A percentile compares a stretch with the other conserved stretches of the same genome.
These are phyloP conservation scores for Penstemon barbatus DNA, from an alignment of 257 asterid species.

Conservation along the genomic window DNA sequence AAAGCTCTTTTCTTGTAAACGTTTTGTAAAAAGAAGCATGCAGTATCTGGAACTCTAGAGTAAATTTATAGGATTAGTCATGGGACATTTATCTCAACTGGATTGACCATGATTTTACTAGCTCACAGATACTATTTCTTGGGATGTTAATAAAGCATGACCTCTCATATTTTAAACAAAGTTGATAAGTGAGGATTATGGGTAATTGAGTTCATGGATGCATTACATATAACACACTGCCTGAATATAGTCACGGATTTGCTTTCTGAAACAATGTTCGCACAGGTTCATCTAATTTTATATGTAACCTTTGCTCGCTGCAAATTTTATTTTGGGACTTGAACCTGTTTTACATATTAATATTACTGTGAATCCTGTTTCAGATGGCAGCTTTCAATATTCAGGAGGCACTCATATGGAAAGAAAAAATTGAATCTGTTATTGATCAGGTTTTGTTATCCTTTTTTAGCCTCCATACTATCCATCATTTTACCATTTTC, in stretches of 20 bases:
- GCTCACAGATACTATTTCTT: slow-evolving; percentile 22
- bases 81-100: background rate
- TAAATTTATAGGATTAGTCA: slow-evolving; percentile 1
- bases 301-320: slow-evolving; percentile 2
- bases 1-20: slow-evolving; percentile 17
- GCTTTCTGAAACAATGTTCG: slow-evolving; percentile 4
- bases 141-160: slow-evolving; percentile 21
- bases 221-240: slow-evolving; percentile 3
- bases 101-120: slow-evolving; percentile 13
- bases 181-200: slow-evolving; percentile 25
- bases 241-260: slow-evolving; percentile 15
- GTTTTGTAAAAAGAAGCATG: slow-evolving; percentile 8
- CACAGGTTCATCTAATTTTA: slow-evolving; percentile 15
- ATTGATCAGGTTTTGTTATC: slow-evolving; percentile 76
- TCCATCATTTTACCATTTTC: slow-evolving; percentile 18
- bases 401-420: slow-evolving; percentile 97
- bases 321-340: slow-evolving; percentile 24
- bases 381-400: slow-evolving; percentile 99
- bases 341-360: slow-evolving; percentile 22
- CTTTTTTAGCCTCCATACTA: slow-evolving; percentile 15
- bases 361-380: slow-evolving; percentile 28
- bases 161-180: slow-evolving; percentile 15
- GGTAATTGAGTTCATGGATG: slow-evolving; percentile 8
- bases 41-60: slow-evolving; percentile 1
- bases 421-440: slow-evolving; percentile 92